phyloP scores from a whole-genome alignment of 306 rosid genomes.

The Dryas drummondii region DNA sequence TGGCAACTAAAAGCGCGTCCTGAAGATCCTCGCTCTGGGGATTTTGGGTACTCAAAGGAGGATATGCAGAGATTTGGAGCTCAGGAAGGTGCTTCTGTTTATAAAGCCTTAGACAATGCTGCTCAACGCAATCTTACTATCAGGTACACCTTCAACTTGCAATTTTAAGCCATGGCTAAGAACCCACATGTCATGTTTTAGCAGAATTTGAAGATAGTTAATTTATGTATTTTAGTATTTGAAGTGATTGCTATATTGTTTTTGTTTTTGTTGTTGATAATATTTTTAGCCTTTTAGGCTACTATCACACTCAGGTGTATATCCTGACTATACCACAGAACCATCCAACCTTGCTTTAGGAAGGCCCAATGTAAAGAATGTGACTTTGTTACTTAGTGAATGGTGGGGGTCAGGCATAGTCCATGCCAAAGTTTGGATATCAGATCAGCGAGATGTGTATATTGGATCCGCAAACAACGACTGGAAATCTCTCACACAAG shows the following conservation, averaged over 20 bases:
- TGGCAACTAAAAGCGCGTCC: constrained; percentile 73
- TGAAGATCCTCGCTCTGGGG: constrained; percentile 69
- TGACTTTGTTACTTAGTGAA: constrained; percentile 53
- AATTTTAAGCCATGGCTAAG: background rate
- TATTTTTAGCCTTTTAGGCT: constrained; percentile 41
- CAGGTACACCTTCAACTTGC: constrained; percentile 35
- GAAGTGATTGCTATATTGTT: background rate
- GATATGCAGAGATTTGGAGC: constrained; percentile 75
- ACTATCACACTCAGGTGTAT: constrained; percentile 84
- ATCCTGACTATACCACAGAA: constrained; percentile 62
- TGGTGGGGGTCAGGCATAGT: constrained; percentile 98
- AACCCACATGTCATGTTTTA: background rate
- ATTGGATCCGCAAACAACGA: constrained; percentile 96
- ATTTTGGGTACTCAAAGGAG: constrained; percentile 62
- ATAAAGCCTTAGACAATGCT: constrained; percentile 60
- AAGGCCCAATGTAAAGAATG: constrained; percentile 86
- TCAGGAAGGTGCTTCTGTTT: constrained; percentile 62
- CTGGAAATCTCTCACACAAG: constrained; percentile 97
- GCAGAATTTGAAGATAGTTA: background rate
- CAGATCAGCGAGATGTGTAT: constrained; percentile 65
- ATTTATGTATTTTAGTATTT: background rate
- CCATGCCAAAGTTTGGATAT: constrained; percentile 94
- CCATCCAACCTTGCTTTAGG: constrained; percentile 76
- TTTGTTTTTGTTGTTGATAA: background rate
- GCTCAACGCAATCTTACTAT: constrained; percentile 68